Evolutionary conservation across 345 rosid genomes (phyloP).

Genomic region (Cochlearia excelsa): DNA sequence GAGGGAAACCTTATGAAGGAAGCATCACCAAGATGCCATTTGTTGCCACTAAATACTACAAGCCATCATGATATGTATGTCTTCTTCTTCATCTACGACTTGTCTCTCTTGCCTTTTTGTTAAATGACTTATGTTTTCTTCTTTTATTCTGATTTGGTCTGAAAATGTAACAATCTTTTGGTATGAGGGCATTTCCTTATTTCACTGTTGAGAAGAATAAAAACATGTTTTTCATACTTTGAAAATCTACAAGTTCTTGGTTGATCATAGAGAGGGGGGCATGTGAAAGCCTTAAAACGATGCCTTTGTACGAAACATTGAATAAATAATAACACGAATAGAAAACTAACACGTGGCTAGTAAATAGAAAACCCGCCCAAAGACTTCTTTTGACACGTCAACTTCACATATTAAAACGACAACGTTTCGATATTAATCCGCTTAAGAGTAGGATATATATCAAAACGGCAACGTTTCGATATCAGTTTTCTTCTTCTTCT

Average conservation of each 20-base stretch:
- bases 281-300: no score
- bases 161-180: conserved; percentile 28
- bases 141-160: conserved; percentile 17
- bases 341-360: no score
- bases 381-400: no score
- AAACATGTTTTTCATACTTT: conserved; percentile 5
- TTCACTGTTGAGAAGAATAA: conserved; percentile 13
- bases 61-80: conserved; percentile 47
- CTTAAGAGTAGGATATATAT: no score
- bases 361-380: no score
- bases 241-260: conserved; percentile 5
- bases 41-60: conserved; percentile 80
- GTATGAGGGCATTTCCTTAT: conserved; percentile 21
- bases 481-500: no score
- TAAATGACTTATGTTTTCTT: conserved; percentile 33
- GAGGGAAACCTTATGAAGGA: conserved; percentile 87
- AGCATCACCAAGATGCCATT: conserved; percentile 80
- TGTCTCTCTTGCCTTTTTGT: conserved; percentile 16
- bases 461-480: no score
- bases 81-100: conserved; percentile 18
- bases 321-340: no score
- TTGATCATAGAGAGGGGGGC: not conserved
- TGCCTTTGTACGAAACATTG: no score
- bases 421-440: no score
- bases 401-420: no score